Evolutionary conservation across 2,329 filamentous ascomycete genomes (phyloP).

Genomic region (Penicillium sp.): DNA sequence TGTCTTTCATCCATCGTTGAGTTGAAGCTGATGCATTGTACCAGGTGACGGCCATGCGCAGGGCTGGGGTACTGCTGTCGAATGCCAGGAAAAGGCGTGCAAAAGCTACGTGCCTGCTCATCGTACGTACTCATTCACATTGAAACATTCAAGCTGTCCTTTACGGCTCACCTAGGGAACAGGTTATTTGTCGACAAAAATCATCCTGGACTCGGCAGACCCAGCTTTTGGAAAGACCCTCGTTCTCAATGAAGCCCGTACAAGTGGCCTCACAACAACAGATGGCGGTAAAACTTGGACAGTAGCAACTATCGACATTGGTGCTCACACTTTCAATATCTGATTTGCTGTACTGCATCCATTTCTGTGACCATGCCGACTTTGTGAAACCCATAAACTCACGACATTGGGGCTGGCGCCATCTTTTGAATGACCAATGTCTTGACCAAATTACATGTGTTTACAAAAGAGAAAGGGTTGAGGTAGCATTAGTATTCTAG

Average conservation of each 20-base stretch:
- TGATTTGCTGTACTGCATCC: too few relatives aligned
- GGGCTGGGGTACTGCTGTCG: conserved; percentile 42
- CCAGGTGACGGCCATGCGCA: conserved; percentile 33
- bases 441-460: too few relatives aligned
- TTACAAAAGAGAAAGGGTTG: too few relatives aligned
- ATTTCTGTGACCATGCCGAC: too few relatives aligned
- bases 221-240: conserved; percentile 36
- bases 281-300: conserved; percentile 43
- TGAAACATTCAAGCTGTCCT: not conserved
- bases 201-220: conserved; percentile 29
- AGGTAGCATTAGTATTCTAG: too few relatives aligned
- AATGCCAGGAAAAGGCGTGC: conserved; percentile 37
- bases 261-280: conserved; percentile 36
- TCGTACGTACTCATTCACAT: conserved; percentile 16
- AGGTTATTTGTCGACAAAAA: conserved; percentile 38
- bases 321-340: conserved; percentile 17
- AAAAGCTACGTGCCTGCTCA: conserved; percentile 37
- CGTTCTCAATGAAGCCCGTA: conserved; percentile 35
- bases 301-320: conserved; percentile 36
- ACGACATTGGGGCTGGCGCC: too few relatives aligned
- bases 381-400: too few relatives aligned
- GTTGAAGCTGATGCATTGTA: too few relatives aligned
- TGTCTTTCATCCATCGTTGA: too few relatives aligned
- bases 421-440: too few relatives aligned
- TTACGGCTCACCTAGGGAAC: not conserved